Evolutionary conservation across 257 asterid species (phyloP).

Genomic region (Fraxinus cuspidata): DNA sequence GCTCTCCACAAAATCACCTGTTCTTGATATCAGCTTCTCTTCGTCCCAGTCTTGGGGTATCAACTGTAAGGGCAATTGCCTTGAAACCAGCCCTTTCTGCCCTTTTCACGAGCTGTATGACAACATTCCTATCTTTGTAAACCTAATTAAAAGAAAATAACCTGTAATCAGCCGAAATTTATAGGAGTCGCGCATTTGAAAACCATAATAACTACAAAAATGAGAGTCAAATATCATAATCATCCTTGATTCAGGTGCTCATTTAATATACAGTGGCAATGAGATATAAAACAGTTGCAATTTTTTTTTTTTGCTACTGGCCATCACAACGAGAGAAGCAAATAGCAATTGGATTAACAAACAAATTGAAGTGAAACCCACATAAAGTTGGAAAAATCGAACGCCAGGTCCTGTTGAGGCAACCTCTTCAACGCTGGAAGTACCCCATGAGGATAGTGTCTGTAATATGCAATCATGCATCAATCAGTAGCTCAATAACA

Average conservation of each 20-base stretch:
- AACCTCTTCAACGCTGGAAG: slow-evolving; percentile 80
- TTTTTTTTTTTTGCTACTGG: background rate
- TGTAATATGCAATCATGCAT: slow-evolving; percentile 31
- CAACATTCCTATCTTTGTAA: slow-evolving; percentile 59
- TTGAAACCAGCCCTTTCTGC: slow-evolving; percentile 84
- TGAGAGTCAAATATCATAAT: background rate
- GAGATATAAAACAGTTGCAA: background rate
- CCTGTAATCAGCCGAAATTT: slow-evolving; percentile 7
- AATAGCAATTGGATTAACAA: background rate
- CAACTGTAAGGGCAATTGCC: slow-evolving; percentile 82
- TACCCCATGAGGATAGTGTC: slow-evolving; percentile 78
- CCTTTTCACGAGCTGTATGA: slow-evolving; percentile 63
- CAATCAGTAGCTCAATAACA: slow-evolving; percentile 13
- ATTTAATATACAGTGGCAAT: slow-evolving; percentile 11
- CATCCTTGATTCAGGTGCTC: background rate
- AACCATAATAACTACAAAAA: background rate
- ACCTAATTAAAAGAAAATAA: slow-evolving; percentile 45
- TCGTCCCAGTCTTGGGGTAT: slow-evolving; percentile 82
- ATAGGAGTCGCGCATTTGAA: background rate
- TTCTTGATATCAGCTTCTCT: slow-evolving; percentile 93
- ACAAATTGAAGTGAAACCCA: slow-evolving; percentile 38
- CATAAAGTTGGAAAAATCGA: slow-evolving; percentile 85
- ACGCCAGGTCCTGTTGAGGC: slow-evolving; percentile 79
- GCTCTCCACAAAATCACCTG: slow-evolving; percentile 40
- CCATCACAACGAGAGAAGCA: slow-evolving; percentile 4